Percentiles rank a stretch among this genome's conserved stretches.
Conservation (phyloP, 768 basidiomycete species). For the Psilocybe cubensis region DNA sequence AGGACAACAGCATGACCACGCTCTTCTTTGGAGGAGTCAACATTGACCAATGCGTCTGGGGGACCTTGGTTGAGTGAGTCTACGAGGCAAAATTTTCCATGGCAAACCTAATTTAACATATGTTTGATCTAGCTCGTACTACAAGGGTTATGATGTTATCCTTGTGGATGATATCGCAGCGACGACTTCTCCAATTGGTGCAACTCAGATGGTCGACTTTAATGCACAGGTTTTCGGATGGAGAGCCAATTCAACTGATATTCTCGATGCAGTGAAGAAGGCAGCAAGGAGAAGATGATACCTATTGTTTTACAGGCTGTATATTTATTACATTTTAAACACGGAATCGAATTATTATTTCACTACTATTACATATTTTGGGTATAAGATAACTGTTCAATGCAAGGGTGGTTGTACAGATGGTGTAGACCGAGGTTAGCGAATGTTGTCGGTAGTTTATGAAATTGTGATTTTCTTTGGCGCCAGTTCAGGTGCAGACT, state of each 20-base stretch:
- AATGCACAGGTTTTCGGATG: constrained; percentile 31
- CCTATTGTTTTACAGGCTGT: too few species aligned
- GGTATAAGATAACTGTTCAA: too few species aligned
- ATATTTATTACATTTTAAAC: too few species aligned
- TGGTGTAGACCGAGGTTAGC: too few species aligned
- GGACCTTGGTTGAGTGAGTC: constrained; percentile 32
- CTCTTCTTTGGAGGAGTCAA: constrained; percentile 38
- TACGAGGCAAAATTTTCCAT: background rate
- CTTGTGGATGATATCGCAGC: constrained; percentile 36
- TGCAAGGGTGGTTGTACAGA: too few species aligned
- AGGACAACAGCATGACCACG: constrained; percentile 36
- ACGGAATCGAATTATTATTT: too few species aligned
- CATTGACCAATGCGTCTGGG: constrained; percentile 39
- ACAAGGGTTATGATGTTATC: constrained; percentile 38
- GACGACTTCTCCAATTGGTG: constrained; percentile 31
- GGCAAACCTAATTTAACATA: too few species aligned
- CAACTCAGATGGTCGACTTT: constrained; percentile 35
- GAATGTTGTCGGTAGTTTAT: too few species aligned
- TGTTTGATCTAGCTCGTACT: constrained; percentile 28
- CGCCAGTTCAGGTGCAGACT: constrained; percentile 35
- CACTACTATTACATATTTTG: too few species aligned
- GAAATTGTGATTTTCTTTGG: constrained; percentile 36
- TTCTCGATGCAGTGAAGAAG: constrained; percentile 21
- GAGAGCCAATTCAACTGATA: constrained; percentile 32
- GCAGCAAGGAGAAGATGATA: constrained; percentile 9